Evolutionary conservation across 495 filamentous ascomycete species (phyloP).

Genomic region (Aspergillus hancockii): DNA sequence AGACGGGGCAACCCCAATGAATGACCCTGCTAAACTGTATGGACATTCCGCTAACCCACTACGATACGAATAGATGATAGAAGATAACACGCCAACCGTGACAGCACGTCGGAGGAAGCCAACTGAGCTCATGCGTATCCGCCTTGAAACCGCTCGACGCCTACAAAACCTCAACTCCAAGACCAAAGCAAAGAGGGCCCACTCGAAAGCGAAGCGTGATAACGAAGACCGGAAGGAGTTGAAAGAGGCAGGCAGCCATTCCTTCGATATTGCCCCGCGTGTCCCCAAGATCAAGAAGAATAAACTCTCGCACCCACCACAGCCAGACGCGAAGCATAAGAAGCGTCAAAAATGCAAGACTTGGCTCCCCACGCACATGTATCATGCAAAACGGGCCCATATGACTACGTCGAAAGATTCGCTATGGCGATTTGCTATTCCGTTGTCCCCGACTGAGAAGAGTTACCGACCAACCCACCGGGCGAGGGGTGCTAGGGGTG

Average conservation of each 20-base stretch:
- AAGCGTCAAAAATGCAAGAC: constrained; percentile 87
- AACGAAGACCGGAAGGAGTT: constrained; percentile 33
- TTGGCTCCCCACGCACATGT: constrained; percentile 94
- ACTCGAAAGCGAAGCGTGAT: constrained; percentile 35
- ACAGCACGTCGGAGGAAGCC: constrained; percentile 70
- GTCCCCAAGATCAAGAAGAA: constrained; percentile 72
- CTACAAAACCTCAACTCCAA: constrained; percentile 63
- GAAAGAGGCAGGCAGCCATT: constrained; percentile 36
- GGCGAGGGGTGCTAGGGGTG: constrained; percentile 65
- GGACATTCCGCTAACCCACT: background rate
- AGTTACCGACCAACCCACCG: constrained; percentile 85
- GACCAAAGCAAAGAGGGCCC: constrained; percentile 50
- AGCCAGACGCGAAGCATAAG: constrained; percentile 68
- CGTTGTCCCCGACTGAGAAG: constrained; percentile 83
- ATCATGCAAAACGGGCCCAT: constrained; percentile 86
- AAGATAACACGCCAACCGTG: constrained; percentile 89
- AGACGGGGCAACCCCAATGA: background rate
- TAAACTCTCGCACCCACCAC: constrained; percentile 64
- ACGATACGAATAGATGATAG: constrained; percentile 58
- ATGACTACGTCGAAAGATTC: constrained; percentile 79
- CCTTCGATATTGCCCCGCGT: constrained; percentile 45
- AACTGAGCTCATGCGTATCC: constrained; percentile 67
- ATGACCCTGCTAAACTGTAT: background rate
- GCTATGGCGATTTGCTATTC: constrained; percentile 86
- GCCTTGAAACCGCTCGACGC: constrained; percentile 79